Evolutionary conservation across 192 early-diverging fungal species (phyloP).

Genomic region (Rhizophagus prolifer): DNA sequence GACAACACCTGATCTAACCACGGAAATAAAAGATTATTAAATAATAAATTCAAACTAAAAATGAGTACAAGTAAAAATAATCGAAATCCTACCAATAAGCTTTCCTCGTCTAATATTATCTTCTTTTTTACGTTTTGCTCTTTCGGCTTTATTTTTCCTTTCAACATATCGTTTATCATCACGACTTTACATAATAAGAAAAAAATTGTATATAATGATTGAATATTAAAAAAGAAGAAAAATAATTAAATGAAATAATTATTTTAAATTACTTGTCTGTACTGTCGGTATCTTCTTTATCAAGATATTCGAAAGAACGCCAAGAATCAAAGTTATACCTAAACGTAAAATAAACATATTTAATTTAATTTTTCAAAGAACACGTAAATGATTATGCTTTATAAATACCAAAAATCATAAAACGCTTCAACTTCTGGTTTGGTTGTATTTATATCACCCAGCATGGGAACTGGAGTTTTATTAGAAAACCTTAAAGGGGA

Average conservation of each 20-base stretch:
- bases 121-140: constrained; percentile 94
- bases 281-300: constrained; percentile 93
- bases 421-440: constrained; percentile 76
- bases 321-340: constrained; percentile 88
- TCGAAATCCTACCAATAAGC: constrained; percentile 59
- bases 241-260: constrained; percentile 12
- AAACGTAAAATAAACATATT: neutral
- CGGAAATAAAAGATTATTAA: neutral
- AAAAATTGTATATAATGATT: neutral
- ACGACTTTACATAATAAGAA: constrained; percentile 47
- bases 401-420: constrained; percentile 69
- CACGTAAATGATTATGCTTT: neutral
- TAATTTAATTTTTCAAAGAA: neutral
- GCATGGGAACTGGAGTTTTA: constrained; percentile 74
- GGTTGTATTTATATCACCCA: constrained; percentile 67
- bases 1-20: constrained; percentile 65
- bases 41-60: neutral
- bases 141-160: constrained; percentile 91
- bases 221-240: constrained; percentile 6
- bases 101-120: constrained; percentile 86
- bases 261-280: constrained; percentile 62
- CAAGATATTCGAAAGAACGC: constrained; percentile 96
- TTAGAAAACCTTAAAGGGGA: constrained; percentile 78
- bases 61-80: neutral
- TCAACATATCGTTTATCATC: constrained; percentile 97